A percentile compares a stretch with the other conserved stretches of the same genome.
phyloP scores from a whole-genome alignment of 2,329 filamentous ascomycete species.

The Xylaria sp. region DNA sequence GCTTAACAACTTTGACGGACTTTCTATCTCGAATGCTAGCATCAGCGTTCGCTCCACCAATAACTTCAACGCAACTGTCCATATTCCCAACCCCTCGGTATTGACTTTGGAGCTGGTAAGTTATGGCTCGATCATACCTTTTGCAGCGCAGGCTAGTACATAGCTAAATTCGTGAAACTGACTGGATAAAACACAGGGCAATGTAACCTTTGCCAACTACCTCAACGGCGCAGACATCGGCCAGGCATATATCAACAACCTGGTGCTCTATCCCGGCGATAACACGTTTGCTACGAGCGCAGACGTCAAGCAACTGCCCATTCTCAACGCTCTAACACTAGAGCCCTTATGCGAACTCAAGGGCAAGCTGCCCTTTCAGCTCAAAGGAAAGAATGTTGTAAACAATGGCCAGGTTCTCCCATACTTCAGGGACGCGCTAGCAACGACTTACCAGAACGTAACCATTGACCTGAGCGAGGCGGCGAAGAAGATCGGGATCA shows the following conservation, averaged over 20 bases:
- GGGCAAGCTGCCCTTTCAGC: slow-evolving; percentile 65
- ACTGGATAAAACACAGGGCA: slow-evolving; percentile 59
- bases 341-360: slow-evolving; percentile 62
- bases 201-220: slow-evolving; percentile 70
- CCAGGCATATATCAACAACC: slow-evolving; percentile 65
- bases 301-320: slow-evolving; percentile 60
- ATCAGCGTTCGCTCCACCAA: slow-evolving; percentile 58
- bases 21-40: slow-evolving; percentile 61
- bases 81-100: slow-evolving; percentile 72
- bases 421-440: slow-evolving; percentile 68
- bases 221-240: slow-evolving; percentile 65
- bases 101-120: slow-evolving; percentile 73
- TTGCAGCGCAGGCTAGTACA: background rate
- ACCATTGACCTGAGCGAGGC: slow-evolving; percentile 55
- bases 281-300: slow-evolving; percentile 68
- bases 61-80: slow-evolving; percentile 70
- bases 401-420: slow-evolving; percentile 63
- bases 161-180: slow-evolving; percentile 30
- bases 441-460: slow-evolving; percentile 61
- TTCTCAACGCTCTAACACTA: slow-evolving; percentile 58
- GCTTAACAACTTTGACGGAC: slow-evolving; percentile 66
- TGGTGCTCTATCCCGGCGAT: slow-evolving; percentile 67
- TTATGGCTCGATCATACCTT: background rate
- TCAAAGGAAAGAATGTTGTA: slow-evolving; percentile 63
- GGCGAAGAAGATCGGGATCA: slow-evolving; percentile 23